Conservation (phyloP, 495 filamentous ascomycete genomes). For the Hapsidospora chrysogenum region DNA sequence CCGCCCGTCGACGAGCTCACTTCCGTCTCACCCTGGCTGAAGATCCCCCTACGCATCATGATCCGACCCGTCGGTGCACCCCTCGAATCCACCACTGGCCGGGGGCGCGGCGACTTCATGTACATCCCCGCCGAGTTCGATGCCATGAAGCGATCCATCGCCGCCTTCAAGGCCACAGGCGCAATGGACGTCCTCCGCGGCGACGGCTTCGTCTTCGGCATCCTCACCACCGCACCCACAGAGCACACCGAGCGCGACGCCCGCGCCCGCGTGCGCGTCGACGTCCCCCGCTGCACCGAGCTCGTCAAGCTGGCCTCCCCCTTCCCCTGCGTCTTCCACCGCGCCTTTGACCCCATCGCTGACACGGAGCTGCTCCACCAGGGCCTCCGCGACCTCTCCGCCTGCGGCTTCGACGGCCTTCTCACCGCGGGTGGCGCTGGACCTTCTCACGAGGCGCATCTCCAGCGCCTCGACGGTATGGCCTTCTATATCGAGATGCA, state of each 20-base stretch:
- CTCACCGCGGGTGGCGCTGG: conserved; percentile 24
- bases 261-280: conserved; percentile 11
- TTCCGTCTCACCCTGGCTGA: conserved; percentile 3
- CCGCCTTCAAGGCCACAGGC: conserved; percentile 9
- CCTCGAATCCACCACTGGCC: too few species aligned
- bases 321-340: conserved; percentile 18
- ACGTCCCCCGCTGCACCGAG: conserved; percentile 7
- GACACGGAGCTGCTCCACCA: background rate
- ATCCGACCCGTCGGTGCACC: conserved; percentile 24
- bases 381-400: conserved; percentile 10
- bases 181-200: conserved; percentile 11
- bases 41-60: conserved; percentile 22
- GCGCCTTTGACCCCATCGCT: conserved; percentile 22
- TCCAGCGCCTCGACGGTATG: conserved; percentile 11
- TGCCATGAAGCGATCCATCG: conserved; percentile 13
- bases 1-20: conserved; percentile 12
- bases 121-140: conserved; percentile 17
- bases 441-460: conserved; percentile 11
- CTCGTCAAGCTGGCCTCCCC: conserved; percentile 12
- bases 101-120: conserved; percentile 17
- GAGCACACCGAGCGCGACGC: background rate
- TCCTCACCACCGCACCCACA: conserved; percentile 6
- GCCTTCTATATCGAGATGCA: conserved; percentile 6
- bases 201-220: conserved; percentile 30
- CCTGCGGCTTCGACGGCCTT: conserved; percentile 18